These are phyloP conservation scores for Cryphonectria carpinicola DNA, from an alignment of 2,329 filamentous ascomycete genomes.

Conservation along the genomic window DNA sequence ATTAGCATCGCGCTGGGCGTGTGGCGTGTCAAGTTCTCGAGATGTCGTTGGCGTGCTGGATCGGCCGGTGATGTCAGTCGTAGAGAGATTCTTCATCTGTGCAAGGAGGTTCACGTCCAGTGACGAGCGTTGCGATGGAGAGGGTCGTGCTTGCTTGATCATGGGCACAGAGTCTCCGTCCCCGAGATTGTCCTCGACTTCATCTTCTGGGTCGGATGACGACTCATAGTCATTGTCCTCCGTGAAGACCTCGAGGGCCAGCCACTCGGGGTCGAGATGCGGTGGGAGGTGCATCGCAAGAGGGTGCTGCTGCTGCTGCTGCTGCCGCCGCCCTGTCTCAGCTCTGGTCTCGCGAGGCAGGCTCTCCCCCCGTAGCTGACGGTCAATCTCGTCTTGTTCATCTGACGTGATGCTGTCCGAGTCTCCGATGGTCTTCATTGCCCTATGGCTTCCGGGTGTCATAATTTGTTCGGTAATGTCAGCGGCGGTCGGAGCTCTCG, in stretches of 20 bases:
- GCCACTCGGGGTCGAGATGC: conserved; percentile 86
- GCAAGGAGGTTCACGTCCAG: conserved; percentile 45
- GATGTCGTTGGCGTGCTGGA: conserved; percentile 10
- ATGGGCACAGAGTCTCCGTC: conserved; percentile 34
- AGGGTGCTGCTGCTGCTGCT: conserved; percentile 26
- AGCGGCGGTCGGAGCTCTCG: conserved; percentile 64
- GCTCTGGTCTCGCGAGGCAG: conserved; percentile 18
- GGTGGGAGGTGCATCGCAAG: conserved; percentile 65
- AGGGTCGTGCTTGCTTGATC: conserved; percentile 16
- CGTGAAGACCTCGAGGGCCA: conserved; percentile 83
- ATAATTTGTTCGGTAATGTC: conserved; percentile 32
- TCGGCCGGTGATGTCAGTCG: conserved; percentile 21
- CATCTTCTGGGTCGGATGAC: conserved; percentile 40
- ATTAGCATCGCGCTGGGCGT: conserved; percentile 32
- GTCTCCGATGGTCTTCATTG: conserved; percentile 17
- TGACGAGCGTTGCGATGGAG: conserved; percentile 33
- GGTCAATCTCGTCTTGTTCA: conserved; percentile 51
- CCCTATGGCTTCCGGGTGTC: background rate
- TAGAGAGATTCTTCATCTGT: conserved; percentile 44
- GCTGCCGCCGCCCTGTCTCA: background rate
- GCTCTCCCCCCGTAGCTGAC: conserved; percentile 48
- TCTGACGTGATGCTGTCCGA: conserved; percentile 31
- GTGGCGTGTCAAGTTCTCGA: conserved; percentile 16
- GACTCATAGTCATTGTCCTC: conserved; percentile 60
- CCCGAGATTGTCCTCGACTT: conserved; percentile 37